These are phyloP conservation scores for Starmerella kuoi DNA, from an alignment of 805 yeast genomes.

Conservation along the genomic window DNA sequence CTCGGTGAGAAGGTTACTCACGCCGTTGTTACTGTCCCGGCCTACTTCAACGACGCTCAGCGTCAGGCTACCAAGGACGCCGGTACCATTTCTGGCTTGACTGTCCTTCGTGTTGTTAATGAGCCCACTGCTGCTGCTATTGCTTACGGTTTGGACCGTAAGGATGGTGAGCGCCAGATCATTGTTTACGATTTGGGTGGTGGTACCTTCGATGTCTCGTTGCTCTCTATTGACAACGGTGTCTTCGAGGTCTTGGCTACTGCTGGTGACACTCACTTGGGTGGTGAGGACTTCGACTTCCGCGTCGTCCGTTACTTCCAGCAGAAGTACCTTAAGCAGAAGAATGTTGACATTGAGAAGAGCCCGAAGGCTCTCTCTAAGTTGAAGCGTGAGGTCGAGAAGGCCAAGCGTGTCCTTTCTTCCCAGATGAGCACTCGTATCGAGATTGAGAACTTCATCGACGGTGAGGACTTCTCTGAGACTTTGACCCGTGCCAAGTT, in stretches of 20 bases:
- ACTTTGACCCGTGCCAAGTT: constrained; percentile 94
- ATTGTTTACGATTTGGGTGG: constrained; percentile 94
- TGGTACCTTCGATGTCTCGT: constrained; percentile 91
- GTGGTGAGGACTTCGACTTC: constrained; percentile 94
- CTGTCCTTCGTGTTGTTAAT: constrained; percentile 76
- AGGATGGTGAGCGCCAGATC: constrained; percentile 74
- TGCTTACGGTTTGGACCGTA: constrained; percentile 82
- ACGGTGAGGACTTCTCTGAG: constrained; percentile 92
- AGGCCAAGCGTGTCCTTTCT: constrained; percentile 93
- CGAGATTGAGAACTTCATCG: constrained; percentile 89
- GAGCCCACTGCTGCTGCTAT: constrained; percentile 98
- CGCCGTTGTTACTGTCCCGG: constrained; percentile 89
- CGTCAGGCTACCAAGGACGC: constrained; percentile 92
- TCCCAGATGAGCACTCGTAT: constrained; percentile 91
- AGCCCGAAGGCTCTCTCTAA: constrained; percentile 83
- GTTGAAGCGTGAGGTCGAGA: constrained; percentile 94
- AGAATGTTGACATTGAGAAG: constrained; percentile 66
- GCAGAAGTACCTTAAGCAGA: constrained; percentile 80
- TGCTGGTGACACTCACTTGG: constrained; percentile 93
- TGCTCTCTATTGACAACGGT: constrained; percentile 79
- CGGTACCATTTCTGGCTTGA: constrained; percentile 82
- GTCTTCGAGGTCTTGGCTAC: constrained; percentile 88
- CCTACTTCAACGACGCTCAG: constrained; percentile 87
- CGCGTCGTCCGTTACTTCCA: constrained; percentile 78
- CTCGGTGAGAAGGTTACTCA: constrained; percentile 74